Percentiles rank a stretch among this genome's conserved stretches.
phyloP scores from a whole-genome alignment of 768 basidiomycete genomes.

The Xanthoconium stramineum region DNA sequence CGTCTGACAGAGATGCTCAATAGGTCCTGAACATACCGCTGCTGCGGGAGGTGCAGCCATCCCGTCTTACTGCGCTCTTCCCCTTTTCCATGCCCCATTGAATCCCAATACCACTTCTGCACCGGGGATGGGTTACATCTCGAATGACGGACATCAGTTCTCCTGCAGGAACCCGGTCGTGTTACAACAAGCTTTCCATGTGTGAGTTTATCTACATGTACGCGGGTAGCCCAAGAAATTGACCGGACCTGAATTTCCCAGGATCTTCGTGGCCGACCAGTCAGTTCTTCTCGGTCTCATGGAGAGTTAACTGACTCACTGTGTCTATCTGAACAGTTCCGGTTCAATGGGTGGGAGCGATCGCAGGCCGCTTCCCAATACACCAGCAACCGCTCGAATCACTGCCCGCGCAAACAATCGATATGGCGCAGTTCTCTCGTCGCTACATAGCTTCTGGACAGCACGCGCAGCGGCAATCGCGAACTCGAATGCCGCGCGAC shows the following conservation, averaged over 20 bases:
- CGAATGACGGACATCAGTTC: constrained; percentile 55
- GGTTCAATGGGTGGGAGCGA: constrained; percentile 46
- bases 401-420: constrained; percentile 40
- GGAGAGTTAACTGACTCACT: not conserved
- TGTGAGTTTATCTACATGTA: constrained; percentile 37
- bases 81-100: constrained; percentile 47
- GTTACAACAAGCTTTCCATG: constrained; percentile 55
- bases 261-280: constrained; percentile 57
- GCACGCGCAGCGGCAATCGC: constrained; percentile 42
- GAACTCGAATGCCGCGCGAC: constrained; percentile 29
- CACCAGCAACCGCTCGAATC: constrained; percentile 41
- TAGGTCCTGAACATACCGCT: constrained; percentile 51
- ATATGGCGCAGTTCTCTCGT: constrained; percentile 59
- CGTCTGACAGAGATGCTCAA: not conserved
- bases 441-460: constrained; percentile 54
- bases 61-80: constrained; percentile 53
- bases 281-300: constrained; percentile 9
- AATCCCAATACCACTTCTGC: constrained; percentile 25
- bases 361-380: constrained; percentile 41
- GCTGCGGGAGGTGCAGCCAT: constrained; percentile 37
- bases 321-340: constrained; percentile 36
- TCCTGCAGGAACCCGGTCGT: constrained; percentile 51
- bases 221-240: not conserved
- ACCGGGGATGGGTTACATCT: constrained; percentile 44
- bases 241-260: constrained; percentile 18